A percentile compares a stretch with the other conserved stretches of the same genome.
These are phyloP conservation scores for Sporothrix mexicana DNA, from an alignment of 2,329 filamentous ascomycete genomes.

Conservation along the genomic window DNA sequence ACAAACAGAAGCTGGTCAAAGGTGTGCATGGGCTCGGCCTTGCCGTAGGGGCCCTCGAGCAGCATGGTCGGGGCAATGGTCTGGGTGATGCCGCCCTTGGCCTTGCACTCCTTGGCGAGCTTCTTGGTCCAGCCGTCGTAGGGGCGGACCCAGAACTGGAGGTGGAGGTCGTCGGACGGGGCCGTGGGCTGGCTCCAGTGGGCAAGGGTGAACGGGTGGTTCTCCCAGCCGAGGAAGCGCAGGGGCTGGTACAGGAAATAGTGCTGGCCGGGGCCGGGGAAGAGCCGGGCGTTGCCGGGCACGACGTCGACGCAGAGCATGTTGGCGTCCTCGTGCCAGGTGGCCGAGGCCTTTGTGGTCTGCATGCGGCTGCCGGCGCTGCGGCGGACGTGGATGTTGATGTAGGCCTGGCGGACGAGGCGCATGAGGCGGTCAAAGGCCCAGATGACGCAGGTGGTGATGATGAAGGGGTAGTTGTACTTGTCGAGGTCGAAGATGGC, in stretches of 20 bases:
- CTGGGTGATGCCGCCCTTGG: constrained; percentile 23
- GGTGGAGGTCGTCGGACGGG: constrained; percentile 26
- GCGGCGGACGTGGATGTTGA: constrained; percentile 44
- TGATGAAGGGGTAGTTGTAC: constrained; percentile 37
- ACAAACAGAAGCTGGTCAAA: constrained; percentile 38
- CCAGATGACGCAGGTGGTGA: constrained; percentile 37
- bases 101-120: constrained; percentile 34
- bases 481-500: constrained; percentile 29
- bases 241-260: constrained; percentile 55
- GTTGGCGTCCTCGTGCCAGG: constrained; percentile 34
- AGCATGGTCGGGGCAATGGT: constrained; percentile 32
- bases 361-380: constrained; percentile 29
- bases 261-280: constrained; percentile 50
- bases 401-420: constrained; percentile 49
- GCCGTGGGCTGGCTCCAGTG: constrained; percentile 4
- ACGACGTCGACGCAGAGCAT: constrained; percentile 34
- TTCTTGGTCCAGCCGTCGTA: constrained; percentile 38
- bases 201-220: constrained; percentile 57
- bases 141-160: constrained; percentile 37
- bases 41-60: constrained; percentile 39
- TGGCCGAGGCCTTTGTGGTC: constrained; percentile 31
- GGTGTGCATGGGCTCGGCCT: constrained; percentile 33
- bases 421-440: constrained; percentile 44
- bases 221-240: constrained; percentile 53
- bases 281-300: constrained; percentile 28